Evolutionary conservation across 2,329 filamentous ascomycete species (phyloP).

Genomic region (Talaromyces rugulosus): DNA sequence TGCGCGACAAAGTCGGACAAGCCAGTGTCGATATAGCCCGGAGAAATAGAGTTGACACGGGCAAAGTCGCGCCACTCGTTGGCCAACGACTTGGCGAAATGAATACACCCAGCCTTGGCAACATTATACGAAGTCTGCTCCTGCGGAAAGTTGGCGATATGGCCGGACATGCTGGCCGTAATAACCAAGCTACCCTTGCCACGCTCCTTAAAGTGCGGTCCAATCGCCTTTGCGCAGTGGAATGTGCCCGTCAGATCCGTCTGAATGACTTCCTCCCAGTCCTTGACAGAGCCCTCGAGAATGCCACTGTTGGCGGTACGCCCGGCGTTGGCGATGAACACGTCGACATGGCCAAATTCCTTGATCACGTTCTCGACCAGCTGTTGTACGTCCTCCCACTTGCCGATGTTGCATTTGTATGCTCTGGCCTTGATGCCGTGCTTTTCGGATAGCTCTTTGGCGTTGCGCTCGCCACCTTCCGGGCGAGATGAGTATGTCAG

Average conservation of each 20-base stretch:
- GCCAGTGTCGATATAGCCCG: constrained; percentile 66
- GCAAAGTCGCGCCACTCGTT: constrained; percentile 69
- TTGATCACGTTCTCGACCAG: constrained; percentile 57
- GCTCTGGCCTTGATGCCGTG: constrained; percentile 64
- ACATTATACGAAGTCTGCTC: constrained; percentile 64
- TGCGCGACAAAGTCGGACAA: constrained; percentile 61
- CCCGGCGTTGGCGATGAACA: constrained; percentile 67
- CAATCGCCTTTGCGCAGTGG: constrained; percentile 85
- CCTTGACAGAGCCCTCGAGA: constrained; percentile 65
- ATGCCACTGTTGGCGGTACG: constrained; percentile 65
- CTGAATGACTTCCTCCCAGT: constrained; percentile 73
- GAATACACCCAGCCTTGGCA: constrained; percentile 64
- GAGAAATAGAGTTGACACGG: constrained; percentile 64
- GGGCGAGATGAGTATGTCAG: constrained; percentile 64
- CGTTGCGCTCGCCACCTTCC: constrained; percentile 62
- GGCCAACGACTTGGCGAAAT: constrained; percentile 60
- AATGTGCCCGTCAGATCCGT: constrained; percentile 84
- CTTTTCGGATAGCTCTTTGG: constrained; percentile 54
- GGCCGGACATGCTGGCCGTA: constrained; percentile 59
- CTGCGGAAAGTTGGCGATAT: constrained; percentile 56
- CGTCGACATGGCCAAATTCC: constrained; percentile 68
- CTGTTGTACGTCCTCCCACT: constrained; percentile 53
- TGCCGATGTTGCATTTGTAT: constrained; percentile 61
- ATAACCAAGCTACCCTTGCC: constrained; percentile 63
- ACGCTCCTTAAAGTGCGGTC: constrained; percentile 67